Base-by-base conservation (phyloP, 805 yeast genomes). In the Isabelozyma heimii region DNA sequence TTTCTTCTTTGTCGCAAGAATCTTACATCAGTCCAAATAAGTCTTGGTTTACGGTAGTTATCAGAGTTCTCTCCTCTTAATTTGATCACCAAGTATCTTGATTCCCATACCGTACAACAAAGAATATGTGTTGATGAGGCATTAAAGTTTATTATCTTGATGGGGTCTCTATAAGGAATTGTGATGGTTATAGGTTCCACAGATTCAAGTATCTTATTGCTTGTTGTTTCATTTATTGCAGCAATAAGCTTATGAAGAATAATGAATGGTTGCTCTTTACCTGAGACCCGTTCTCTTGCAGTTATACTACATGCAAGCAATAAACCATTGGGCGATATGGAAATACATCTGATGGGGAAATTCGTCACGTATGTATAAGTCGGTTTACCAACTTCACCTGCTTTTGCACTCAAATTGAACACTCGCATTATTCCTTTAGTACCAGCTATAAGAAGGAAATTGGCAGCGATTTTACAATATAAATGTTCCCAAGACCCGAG, bases 81-180 rank as follows among this genome's bases (percentile, higher is more conserved):
- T 43, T 85, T 81, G 15, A 92, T 86, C 3, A 87, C 83, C 61
- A 92, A 72, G 62, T 89, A 88, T 42, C 97, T 66, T 8, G 91
- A 81, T 60, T 91, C 97, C 61, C 89, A 67, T 1, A 81, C 81
- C 0, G 94, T 87, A 15, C 92, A 82, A 56, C 95, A 89, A 3
- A 91, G 73, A 33, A 91, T 57, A 56, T 86, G 86, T 3, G 80
- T 69, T 0, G 90, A 88, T 47, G 86, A 85, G 1, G 81, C 73
- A 4, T 95, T 88, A 63, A 91, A 89, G 44, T 82, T 80, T 8
- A 91, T 65, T 2, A 86, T 74, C 53, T 85, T 85, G 38, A 91
- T 82, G 1, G 96, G 95, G 63, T 92, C 97, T 28, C 89, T 69
- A 64, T 89, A 90, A 0, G 97, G 97, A 45, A 89, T 75, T 0